Evolutionary conservation across 139 green algal species (phyloP).

Genomic region (Micractinium sp.): DNA sequence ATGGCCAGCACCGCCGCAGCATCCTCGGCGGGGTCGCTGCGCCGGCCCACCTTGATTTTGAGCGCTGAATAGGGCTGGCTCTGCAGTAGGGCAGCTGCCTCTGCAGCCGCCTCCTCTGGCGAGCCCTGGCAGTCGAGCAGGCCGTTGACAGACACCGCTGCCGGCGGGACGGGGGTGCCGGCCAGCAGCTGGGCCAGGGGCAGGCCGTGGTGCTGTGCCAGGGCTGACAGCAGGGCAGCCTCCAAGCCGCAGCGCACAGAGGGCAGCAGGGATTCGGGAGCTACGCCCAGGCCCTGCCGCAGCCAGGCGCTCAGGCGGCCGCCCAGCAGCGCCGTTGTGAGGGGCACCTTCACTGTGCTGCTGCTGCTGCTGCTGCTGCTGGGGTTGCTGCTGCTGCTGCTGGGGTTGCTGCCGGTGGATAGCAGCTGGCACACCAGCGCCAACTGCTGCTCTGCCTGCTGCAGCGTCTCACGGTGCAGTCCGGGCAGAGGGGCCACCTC

Average conservation of each 20-base stretch:
- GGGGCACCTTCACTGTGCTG: constrained; percentile 42
- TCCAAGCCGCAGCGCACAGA: constrained; percentile 83
- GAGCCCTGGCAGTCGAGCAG: constrained; percentile 51
- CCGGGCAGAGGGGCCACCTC: constrained; percentile 89
- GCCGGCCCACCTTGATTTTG: constrained; percentile 89
- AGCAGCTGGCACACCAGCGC: constrained; percentile 52
- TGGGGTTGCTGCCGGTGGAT: not conserved
- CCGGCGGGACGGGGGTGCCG: no score
- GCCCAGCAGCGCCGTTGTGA: constrained; percentile 50
- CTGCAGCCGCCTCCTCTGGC: constrained; percentile 17
- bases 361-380: constrained; percentile 47
- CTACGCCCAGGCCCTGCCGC: constrained; percentile 36
- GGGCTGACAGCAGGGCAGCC: constrained; percentile 69
- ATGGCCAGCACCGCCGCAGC: constrained; percentile 74
- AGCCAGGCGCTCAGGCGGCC: constrained; percentile 73
- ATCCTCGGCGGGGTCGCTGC: constrained; percentile 69
- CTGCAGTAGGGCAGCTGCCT: constrained; percentile 37
- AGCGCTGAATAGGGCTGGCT: constrained; percentile 64
- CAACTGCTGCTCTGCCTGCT: constrained; percentile 73
- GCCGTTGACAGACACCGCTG: constrained; percentile 42
- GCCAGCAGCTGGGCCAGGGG: constrained; percentile 39
- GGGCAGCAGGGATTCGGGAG: constrained; percentile 55
- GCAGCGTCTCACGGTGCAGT: constrained; percentile 81
- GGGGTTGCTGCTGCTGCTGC: constrained; percentile 52
- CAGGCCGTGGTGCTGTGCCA: constrained; percentile 57